phyloP scores from a whole-genome alignment of 768 basidiomycete species.

The Leccinum variicolor region DNA sequence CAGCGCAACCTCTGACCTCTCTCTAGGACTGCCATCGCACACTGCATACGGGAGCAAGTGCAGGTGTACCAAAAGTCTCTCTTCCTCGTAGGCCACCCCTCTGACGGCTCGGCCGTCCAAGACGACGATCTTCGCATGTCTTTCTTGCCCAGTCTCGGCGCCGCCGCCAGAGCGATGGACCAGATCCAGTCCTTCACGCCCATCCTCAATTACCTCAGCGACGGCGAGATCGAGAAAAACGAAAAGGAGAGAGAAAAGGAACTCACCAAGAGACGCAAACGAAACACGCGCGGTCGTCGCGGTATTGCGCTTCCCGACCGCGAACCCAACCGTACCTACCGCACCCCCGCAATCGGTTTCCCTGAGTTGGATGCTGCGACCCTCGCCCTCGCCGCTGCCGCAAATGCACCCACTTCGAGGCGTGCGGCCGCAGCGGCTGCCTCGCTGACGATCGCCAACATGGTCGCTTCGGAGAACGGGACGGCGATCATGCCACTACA shows the following conservation, averaged over 20 bases:
- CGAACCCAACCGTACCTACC: constrained; percentile 87
- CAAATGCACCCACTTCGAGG: constrained; percentile 65
- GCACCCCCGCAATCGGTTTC: constrained; percentile 85
- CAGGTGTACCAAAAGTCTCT: constrained; percentile 89
- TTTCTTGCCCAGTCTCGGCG: constrained; percentile 78
- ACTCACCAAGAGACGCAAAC: constrained; percentile 77
- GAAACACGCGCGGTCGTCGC: constrained; percentile 76
- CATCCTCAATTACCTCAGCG: constrained; percentile 82
- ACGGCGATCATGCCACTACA: constrained; percentile 46
- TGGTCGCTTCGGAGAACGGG: constrained; percentile 91
- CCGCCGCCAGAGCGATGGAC: constrained; percentile 70
- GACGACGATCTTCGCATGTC: constrained; percentile 92
- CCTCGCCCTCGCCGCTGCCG: constrained; percentile 60
- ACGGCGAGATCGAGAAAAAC: constrained; percentile 82
- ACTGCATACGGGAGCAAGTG: constrained; percentile 94
- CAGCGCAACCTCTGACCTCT: constrained; percentile 8
- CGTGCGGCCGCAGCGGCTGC: constrained; percentile 87
- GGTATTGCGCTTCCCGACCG: constrained; percentile 88
- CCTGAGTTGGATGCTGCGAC: constrained; percentile 74
- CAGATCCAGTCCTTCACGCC: constrained; percentile 84
- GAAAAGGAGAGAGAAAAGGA: constrained; percentile 97
- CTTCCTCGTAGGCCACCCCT: constrained; percentile 84
- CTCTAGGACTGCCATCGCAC: constrained; percentile 88
- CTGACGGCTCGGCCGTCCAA: constrained; percentile 70
- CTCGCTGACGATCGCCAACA: constrained; percentile 80